Evolutionary conservation across 2,329 filamentous ascomycete genomes (phyloP).

Genomic region (Cladophialophora chaetospira): DNA sequence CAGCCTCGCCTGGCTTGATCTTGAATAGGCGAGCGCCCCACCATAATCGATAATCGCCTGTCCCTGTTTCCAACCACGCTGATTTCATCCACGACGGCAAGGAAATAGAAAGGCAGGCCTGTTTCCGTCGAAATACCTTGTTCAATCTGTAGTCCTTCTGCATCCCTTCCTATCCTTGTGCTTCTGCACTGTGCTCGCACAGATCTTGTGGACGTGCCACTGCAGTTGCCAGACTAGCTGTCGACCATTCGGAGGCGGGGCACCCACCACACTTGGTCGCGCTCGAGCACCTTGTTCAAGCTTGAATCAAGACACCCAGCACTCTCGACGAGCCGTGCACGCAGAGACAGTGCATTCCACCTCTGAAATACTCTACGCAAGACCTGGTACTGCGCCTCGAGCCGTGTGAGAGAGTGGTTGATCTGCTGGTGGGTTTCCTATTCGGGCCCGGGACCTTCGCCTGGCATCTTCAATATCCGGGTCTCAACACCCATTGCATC

Average conservation of each 20-base stretch:
- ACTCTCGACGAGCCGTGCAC: not conserved
- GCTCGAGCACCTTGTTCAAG: too few relatives aligned
- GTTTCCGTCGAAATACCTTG: not conserved
- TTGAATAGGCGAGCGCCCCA: conserved; percentile 2
- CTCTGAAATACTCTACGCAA: not conserved
- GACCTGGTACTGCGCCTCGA: not conserved
- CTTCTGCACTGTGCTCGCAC: not conserved
- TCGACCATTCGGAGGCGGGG: too few relatives aligned
- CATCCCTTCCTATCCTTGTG: not conserved
- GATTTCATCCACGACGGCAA: conserved; percentile 3
- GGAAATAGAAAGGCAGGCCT: conserved; percentile 10
- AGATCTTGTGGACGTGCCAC: not conserved
- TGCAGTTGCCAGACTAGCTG: not conserved
- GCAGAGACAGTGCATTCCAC: not conserved
- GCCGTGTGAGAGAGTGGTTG: not conserved
- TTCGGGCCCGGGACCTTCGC: conserved; percentile 1
- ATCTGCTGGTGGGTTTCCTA: not conserved
- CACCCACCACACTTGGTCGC: too few relatives aligned
- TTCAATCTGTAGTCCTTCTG: conserved; percentile 4
- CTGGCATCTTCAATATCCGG: not conserved
- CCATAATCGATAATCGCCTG: not conserved
- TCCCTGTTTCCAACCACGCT: conserved; percentile 7
- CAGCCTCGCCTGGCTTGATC: conserved; percentile 12
- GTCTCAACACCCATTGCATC: conserved; percentile 18
- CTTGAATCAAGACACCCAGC: not conserved